Evolutionary conservation across 257 asterid genomes (phyloP), one percentile per base, ranked within the genome.

Genomic region (Gardenia jasminoides): DNA sequence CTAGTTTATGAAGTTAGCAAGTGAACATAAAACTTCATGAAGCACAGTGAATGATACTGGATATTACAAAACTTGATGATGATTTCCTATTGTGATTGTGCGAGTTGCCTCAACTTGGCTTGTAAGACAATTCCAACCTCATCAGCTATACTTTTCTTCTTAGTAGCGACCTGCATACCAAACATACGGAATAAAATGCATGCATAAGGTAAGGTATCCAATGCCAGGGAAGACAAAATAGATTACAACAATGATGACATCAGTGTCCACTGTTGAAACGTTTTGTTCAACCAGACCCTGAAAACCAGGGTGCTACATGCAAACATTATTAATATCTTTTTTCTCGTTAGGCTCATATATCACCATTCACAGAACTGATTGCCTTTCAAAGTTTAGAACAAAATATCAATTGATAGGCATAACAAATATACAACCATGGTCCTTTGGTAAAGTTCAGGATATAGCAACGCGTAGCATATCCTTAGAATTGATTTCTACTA

Each of bases 101-200:
- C 83, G 69, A 89, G 70, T 44, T 88, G 94, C 85, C 83, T 90
- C 88, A 91, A 67, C 82, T 92, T 92, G 24, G 94, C 96, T 85
- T 90, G 97, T 84, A 94, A 88, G 73, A 91, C 87, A 56, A 89
- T 86, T 58, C 94, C 94, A 20, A 89, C 91, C 82, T 94, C 98
- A 79, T 92, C 97, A 43, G 96, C 96, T 82, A 92, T 83, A 76
- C 91, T 83, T 85, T 88, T 92, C 96, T 94, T 90, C 86, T 91
- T 91, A 9, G 93, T 67, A 3, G 97, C 92, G 52, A 92, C 96
- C 97, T 94, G 96, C 87, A 82, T 71, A 76, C 68, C 46, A 67
- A 4, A 41, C 3, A 30, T 36, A 61, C 50, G n/a, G 70, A 22
- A 31, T 36, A 19, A 24, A 56, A 50, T 10, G 58, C 68, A 69